Percentiles rank a stretch among this genome's conserved stretches.
Evolutionary conservation across 257 asterid genomes (phyloP).

Genomic region (Solanum megistacrolobum): DNA sequence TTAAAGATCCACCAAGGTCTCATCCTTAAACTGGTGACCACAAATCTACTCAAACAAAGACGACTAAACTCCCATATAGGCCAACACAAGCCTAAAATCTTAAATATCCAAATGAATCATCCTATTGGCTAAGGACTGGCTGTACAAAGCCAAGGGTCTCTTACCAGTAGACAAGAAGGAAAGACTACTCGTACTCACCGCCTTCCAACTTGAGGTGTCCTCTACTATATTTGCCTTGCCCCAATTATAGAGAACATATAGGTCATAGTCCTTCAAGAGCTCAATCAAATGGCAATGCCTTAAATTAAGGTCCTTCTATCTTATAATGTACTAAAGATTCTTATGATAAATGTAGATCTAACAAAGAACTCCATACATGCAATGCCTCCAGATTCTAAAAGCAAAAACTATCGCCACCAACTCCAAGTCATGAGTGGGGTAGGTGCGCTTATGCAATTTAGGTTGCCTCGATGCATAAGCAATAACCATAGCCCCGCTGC

Average conservation of each 20-base stretch:
- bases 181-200: background rate
- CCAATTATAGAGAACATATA: background rate
- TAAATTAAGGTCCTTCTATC: background rate
- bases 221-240: background rate
- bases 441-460: background rate
- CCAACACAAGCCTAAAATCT: too few species aligned
- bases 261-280: background rate
- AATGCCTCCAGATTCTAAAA: background rate
- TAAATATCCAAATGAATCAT: too few species aligned
- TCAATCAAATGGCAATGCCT: background rate
- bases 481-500: background rate
- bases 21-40: background rate
- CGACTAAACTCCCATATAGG: background rate
- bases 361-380: background rate
- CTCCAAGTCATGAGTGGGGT: background rate
- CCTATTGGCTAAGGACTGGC: background rate
- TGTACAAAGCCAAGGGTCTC: background rate
- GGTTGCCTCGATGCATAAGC: background rate
- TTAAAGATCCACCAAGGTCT: background rate
- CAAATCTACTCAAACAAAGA: background rate
- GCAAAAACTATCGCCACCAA: background rate
- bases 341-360: background rate
- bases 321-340: background rate
- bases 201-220: background rate
- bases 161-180: too few species aligned